phyloP scores from a whole-genome alignment of 805 yeast species.

The Lipomyces mesembrius region DNA sequence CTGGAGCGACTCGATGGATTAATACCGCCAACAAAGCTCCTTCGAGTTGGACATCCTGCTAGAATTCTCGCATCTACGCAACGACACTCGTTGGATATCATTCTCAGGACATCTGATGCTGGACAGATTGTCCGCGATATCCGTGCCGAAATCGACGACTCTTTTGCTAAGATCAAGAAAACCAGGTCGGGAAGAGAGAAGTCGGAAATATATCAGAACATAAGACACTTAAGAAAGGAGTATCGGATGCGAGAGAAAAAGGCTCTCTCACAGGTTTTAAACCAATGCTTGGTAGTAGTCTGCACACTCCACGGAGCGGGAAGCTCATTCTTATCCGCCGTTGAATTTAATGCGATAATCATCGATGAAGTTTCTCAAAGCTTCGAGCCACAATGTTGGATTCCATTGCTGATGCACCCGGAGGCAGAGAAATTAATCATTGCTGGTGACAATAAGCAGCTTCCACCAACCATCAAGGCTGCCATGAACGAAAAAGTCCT shows the following conservation, averaged over 20 bases:
- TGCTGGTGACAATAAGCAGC: conserved; percentile 92
- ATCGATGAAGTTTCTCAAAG: conserved; percentile 97
- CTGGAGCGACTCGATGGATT: conserved; percentile 67
- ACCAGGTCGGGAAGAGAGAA: conserved; percentile 67
- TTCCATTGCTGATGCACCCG: conserved; percentile 74
- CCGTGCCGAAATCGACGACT: conserved; percentile 65
- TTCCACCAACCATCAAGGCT: conserved; percentile 84
- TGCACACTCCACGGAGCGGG: conserved; percentile 81
- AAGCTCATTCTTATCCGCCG: conserved; percentile 46
- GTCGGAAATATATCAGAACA: conserved; percentile 66
- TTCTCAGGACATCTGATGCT: conserved; percentile 62
- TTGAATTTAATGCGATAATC: conserved; percentile 71
- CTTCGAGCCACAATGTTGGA: conserved; percentile 95
- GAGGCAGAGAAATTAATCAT: conserved; percentile 64
- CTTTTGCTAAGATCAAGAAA: conserved; percentile 61
- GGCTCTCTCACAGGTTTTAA: conserved; percentile 61
- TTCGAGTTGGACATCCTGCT: conserved; percentile 94
- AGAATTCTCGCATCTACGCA: conserved; percentile 66
- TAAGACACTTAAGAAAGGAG: conserved; percentile 73
- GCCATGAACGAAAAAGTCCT: conserved; percentile 52
- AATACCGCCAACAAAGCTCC: conserved; percentile 55
- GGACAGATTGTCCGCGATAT: conserved; percentile 71
- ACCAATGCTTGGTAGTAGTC: conserved; percentile 68
- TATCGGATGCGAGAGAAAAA: conserved; percentile 67
- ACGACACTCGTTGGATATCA: conserved; percentile 75